Conservation (phyloP, 2,329 filamentous ascomycete species). For the Chrysosphaeria jannelii region DNA sequence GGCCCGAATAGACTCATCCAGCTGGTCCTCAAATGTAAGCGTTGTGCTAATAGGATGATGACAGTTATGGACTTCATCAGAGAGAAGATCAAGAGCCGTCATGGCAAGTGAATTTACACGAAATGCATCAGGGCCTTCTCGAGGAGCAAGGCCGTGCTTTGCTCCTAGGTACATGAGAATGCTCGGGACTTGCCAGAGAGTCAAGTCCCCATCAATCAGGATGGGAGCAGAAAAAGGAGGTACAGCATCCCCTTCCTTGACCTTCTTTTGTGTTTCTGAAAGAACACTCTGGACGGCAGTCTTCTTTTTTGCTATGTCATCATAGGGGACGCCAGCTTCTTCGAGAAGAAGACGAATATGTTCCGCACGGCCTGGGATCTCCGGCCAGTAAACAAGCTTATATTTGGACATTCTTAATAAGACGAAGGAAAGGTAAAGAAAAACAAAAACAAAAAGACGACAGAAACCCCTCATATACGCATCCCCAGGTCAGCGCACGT, state of each 20-base stretch:
- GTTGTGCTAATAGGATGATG: constrained; percentile 36
- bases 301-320: constrained; percentile 20
- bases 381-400: constrained; percentile 41
- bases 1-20: constrained; percentile 27
- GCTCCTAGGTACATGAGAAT: constrained; percentile 42
- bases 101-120: constrained; percentile 31
- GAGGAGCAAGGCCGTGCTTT: constrained; percentile 23
- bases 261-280: not conserved
- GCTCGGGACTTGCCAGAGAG: constrained; percentile 39
- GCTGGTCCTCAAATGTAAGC: constrained; percentile 48
- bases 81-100: constrained; percentile 39
- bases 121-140: constrained; percentile 10
- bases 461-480: too few relatives aligned
- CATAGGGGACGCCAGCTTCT: constrained; percentile 32
- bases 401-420: constrained; percentile 20
- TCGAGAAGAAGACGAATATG: constrained; percentile 44
- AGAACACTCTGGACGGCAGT: too few relatives aligned
- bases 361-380: constrained; percentile 43
- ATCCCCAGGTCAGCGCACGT: too few relatives aligned
- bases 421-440: too few relatives aligned
- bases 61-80: constrained; percentile 42
- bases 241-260: constrained; percentile 8
- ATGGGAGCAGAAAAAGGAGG: constrained; percentile 37
- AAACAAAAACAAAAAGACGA: too few relatives aligned
- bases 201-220: constrained; percentile 27